phyloP scores from a whole-genome alignment of 306 rosid genomes.

The Biancaea sappan region DNA sequence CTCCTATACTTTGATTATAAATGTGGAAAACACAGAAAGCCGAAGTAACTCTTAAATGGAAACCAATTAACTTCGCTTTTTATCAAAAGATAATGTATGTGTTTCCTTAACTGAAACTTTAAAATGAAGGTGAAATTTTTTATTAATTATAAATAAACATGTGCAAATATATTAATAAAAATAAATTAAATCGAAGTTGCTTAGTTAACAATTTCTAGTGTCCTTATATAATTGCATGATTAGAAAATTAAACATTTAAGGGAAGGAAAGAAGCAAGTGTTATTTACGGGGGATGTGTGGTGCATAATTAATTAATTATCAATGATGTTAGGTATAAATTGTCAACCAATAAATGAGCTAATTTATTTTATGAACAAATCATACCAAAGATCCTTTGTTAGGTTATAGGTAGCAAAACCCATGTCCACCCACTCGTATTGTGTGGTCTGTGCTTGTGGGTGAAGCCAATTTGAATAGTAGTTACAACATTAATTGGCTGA shows the following conservation, averaged over 20 bases:
- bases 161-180: too few relatives aligned
- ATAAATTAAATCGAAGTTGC: too few relatives aligned
- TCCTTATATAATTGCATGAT: too few relatives aligned
- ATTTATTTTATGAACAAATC: conserved; percentile 2
- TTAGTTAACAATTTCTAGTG: too few relatives aligned
- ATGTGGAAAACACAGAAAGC: not conserved
- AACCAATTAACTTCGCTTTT: not conserved
- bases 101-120: too few relatives aligned
- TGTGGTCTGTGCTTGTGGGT: conserved; percentile 24
- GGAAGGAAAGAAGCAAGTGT: not conserved
- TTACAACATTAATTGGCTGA: not conserved
- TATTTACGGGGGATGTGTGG: not conserved
- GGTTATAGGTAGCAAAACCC: conserved; percentile 32
- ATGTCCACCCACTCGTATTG: conserved; percentile 23
- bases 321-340: conserved; percentile 5
- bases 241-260: not conserved
- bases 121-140: too few relatives aligned
- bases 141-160: too few relatives aligned
- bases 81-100: too few relatives aligned
- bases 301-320: too few relatives aligned
- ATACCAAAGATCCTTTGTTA: conserved; percentile 31
- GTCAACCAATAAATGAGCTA: not conserved
- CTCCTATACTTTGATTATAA: conserved; percentile 12
- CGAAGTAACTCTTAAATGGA: not conserved
- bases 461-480: not conserved